These are phyloP conservation scores for Hypoxylon subgilvum DNA, from an alignment of 495 filamentous ascomycete genomes.

Conservation along the genomic window DNA sequence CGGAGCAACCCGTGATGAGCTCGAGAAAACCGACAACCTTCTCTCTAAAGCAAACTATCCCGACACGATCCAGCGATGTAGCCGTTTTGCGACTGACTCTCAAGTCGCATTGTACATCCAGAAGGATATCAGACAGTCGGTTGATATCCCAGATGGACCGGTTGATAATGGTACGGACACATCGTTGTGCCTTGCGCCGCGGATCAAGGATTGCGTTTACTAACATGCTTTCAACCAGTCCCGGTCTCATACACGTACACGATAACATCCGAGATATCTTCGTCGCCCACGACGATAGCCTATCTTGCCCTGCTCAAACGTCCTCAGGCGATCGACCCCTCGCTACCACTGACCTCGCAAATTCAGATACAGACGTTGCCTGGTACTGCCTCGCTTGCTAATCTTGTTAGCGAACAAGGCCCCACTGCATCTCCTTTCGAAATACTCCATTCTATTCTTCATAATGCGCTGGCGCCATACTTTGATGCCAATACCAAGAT, in stretches of 20 bases:
- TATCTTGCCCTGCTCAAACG: slow-evolving; percentile 90
- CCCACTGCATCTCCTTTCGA: slow-evolving; percentile 84
- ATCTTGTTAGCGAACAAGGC: slow-evolving; percentile 67
- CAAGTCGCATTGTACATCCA: slow-evolving; percentile 88
- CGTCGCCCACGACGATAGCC: slow-evolving; percentile 76
- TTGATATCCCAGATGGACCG: slow-evolving; percentile 42
- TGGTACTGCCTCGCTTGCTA: slow-evolving; percentile 70
- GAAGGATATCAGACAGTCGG: slow-evolving; percentile 70
- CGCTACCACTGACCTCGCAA: slow-evolving; percentile 77
- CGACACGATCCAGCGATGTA: slow-evolving; percentile 86
- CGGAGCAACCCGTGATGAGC: slow-evolving; percentile 79
- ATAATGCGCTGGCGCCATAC: slow-evolving; percentile 86
- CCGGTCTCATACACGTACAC: slow-evolving; percentile 69
- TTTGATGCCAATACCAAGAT: slow-evolving; percentile 92
- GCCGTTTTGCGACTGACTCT: slow-evolving; percentile 84
- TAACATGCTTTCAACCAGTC: slow-evolving; percentile 36
- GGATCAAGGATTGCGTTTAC: not conserved
- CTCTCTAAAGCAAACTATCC: slow-evolving; percentile 70
- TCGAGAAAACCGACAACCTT: slow-evolving; percentile 80
- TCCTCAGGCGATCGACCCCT: slow-evolving; percentile 81
- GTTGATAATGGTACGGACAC: slow-evolving; percentile 40
- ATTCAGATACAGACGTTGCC: slow-evolving; percentile 92
- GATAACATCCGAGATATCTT: slow-evolving; percentile 79
- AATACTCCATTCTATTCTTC: slow-evolving; percentile 83
- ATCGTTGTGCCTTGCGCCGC: not conserved